These are phyloP conservation scores for Agarophyton chilense DNA, from an alignment of 23 red algal genomes.

Conservation along the genomic window DNA sequence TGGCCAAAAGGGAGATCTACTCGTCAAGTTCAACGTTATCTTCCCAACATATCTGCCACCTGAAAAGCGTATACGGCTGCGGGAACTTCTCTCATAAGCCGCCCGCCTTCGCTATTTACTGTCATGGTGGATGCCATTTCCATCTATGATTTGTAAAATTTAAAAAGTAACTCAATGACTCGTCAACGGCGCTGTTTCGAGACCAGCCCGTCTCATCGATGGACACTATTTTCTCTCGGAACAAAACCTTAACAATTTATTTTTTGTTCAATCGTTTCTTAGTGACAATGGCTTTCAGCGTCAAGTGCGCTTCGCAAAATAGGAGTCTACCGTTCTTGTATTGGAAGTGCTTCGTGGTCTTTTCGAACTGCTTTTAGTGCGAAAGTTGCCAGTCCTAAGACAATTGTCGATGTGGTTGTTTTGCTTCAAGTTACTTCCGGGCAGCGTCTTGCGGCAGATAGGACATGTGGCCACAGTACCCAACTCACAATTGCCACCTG, in stretches of 20 bases:
- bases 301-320: slow-evolving; percentile 24
- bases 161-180: slow-evolving; percentile 36
- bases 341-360: background rate
- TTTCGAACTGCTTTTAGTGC: background rate
- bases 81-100: slow-evolving; percentile 78
- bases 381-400: background rate
- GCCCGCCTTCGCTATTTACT: no score
- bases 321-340: slow-evolving; percentile 39
- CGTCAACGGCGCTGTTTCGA: background rate
- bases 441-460: slow-evolving; percentile 12
- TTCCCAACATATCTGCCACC: slow-evolving; percentile 82
- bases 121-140: background rate
- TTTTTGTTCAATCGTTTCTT: background rate
- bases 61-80: slow-evolving; percentile 80
- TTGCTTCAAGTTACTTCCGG: slow-evolving; percentile 3
- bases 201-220: background rate
- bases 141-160: background rate
- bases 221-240: background rate
- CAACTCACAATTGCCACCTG: background rate
- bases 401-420: slow-evolving; percentile 55
- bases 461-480: background rate
- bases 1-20: slow-evolving; percentile 81
- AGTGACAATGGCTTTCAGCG: no score
- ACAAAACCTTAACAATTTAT: background rate
- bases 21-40: slow-evolving; percentile 81